Base-by-base conservation (phyloP, 1,284 basidiomycete species). In the Tilletia indica region DNA sequence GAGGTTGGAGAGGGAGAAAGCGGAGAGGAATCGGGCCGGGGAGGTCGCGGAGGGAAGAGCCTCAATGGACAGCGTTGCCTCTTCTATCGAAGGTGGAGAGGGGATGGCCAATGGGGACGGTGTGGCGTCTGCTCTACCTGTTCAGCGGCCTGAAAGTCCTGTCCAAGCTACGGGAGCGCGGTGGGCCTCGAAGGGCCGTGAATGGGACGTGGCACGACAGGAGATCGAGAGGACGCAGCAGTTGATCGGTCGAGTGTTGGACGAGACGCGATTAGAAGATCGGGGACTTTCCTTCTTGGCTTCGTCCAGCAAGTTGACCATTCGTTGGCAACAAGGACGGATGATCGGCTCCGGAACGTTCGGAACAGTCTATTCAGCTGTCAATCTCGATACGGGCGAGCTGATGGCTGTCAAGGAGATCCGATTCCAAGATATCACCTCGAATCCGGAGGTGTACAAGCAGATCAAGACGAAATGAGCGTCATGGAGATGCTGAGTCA, bases 331-430 rank as follows among this genome's bases (percentile, higher is more conserved):
- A 85, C 97, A 99, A 85, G 95, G 96, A 45, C 90, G 92, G 70
- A 98, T 97, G 86, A 97, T 99, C 79, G 97, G 97, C 68, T 91
- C 94, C 45, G 97, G 97, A 31, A 96, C 97, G 9, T 70, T 70
- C 39, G 95, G 95, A 25, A 93, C 92, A 12, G 97, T 99, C n/a
- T 99, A 99, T 85, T 89, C 94, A 56, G 97, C 95, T 25, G 93
- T 99, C 86, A 99, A 99, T 83, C 88, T 99, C 72, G 97, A 99
- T 84, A 92, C 93, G 1, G 94, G 96, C 68, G 92, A 93, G 48
- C 90, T 98, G 72, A 98, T 99, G 94, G 97, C 97, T 3, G 97
- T 99, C 82, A 99, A 99, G 86, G 97, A 99, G 87, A 96, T 99
- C 84, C 93, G 95, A 73, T 97, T 97, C 85, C 94, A 97, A 83